Percentiles rank a stretch among this genome's conserved stretches.
Conservation (phyloP, 1,139 yeast species). For the Zygoascus meyerae region DNA sequence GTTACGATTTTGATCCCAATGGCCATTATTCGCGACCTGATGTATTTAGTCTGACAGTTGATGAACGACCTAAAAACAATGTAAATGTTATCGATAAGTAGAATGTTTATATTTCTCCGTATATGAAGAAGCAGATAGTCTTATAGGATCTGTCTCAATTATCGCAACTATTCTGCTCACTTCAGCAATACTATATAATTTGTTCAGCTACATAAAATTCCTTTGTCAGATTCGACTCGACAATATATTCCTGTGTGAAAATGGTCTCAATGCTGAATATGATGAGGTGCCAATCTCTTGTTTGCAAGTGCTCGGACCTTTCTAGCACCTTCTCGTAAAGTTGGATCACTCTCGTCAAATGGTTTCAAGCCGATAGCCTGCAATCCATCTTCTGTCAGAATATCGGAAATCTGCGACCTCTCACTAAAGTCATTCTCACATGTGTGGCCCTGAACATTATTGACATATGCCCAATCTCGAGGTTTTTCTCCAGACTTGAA, state of each 20-base stretch:
- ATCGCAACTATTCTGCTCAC: no score
- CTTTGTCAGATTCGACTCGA: no score
- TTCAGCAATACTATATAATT: no score
- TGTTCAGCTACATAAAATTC: no score
- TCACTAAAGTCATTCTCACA: slow-evolving; percentile 9
- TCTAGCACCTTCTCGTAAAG: slow-evolving; percentile 4
- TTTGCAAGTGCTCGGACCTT: slow-evolving; percentile 4
- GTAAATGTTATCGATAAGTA: not conserved
- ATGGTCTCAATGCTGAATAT: not conserved
- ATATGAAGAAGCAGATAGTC: no score
- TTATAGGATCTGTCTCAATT: no score
- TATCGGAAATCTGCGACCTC: slow-evolving; percentile 4
- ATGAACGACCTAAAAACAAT: slow-evolving; percentile 6
- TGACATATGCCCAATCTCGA: slow-evolving; percentile 6
- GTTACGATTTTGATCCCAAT: slow-evolving; percentile 37
- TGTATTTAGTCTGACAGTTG: slow-evolving; percentile 27
- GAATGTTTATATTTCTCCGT: not conserved
- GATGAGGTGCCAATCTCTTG: slow-evolving; percentile 2
- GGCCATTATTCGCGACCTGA: slow-evolving; percentile 41
- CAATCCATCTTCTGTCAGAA: slow-evolving; percentile 7
- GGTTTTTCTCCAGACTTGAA: slow-evolving; percentile 9
- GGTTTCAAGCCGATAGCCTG: slow-evolving; percentile 4
- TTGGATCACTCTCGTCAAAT: slow-evolving; percentile 6
- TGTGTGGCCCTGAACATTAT: slow-evolving; percentile 1
- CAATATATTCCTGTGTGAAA: no score